Conservation (phyloP, 192 early-diverging fungal genomes). For the Coemansia sp. region DNA sequence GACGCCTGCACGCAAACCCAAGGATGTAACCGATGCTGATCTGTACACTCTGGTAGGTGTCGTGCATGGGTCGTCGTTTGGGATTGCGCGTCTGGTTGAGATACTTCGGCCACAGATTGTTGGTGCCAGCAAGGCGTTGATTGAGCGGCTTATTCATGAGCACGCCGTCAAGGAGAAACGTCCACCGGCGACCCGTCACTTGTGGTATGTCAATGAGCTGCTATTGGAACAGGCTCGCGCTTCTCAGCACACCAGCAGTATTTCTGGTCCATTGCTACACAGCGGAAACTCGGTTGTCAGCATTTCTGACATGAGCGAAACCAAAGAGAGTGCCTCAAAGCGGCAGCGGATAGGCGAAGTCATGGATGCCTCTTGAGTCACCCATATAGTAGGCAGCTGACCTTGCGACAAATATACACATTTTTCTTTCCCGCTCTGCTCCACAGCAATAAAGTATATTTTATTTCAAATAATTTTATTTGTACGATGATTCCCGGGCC, state of each 20-base stretch:
- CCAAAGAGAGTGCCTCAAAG: slow-evolving; percentile 10
- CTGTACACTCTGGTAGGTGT: slow-evolving; percentile 22
- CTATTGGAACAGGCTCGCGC: slow-evolving; percentile 20
- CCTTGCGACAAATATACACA: not conserved
- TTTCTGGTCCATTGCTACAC: not conserved
- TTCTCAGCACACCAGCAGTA: not conserved
- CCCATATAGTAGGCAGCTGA: not conserved
- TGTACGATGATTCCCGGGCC: not conserved
- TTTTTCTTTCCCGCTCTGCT: not conserved
- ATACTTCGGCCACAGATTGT: slow-evolving; percentile 33
- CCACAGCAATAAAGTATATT: not conserved
- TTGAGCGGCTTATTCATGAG: slow-evolving; percentile 50
- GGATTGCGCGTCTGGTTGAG: slow-evolving; percentile 39
- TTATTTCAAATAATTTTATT: not conserved
- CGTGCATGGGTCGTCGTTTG: slow-evolving; percentile 51
- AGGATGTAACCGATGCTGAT: slow-evolving; percentile 31
- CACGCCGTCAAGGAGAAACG: slow-evolving; percentile 55
- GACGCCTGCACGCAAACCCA: slow-evolving; percentile 13
- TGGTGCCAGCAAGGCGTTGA: slow-evolving; percentile 43
- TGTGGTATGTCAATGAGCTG: slow-evolving; percentile 45
- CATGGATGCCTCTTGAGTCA: not conserved
- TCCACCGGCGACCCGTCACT: slow-evolving; percentile 23
- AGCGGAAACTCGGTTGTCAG: not conserved
- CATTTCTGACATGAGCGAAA: not conserved
- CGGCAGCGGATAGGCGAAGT: slow-evolving; percentile 19